Base-by-base conservation (phyloP, 2,329 filamentous ascomycete genomes). In the Clonostachys rosea region DNA sequence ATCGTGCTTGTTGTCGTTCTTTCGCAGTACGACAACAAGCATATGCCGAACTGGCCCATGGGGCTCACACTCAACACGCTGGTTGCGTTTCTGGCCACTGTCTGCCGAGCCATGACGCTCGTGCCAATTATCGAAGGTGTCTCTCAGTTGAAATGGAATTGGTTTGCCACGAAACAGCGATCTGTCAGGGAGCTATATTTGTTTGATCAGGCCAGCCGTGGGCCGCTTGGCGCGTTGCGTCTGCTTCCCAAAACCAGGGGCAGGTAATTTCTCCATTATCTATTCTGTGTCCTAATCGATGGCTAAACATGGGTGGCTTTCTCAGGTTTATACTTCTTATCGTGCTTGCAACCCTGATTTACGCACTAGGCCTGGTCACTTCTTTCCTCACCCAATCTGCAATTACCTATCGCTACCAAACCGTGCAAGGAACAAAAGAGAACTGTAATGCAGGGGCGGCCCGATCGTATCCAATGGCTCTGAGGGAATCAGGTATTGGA, bases 51-150 rank as follows among this genome's bases (percentile, higher is more conserved):
- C 3, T 50, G 56, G 49, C 53, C 52, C 3, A 18, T 57, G 12
- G 55, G 56, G 5, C 43, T 60, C 14, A 62, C 58, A 1, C 54
- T 62, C 40, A 63, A 63, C 47, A 60, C 60, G 1, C 40, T 61
- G 9, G 44, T 61, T 11, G 57, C 58, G 4, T 55, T 62, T 45
- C 44, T 63, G 20, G 54, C 59, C 1, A 61, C 59, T 2, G 14
- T 60, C 13, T 54, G 54, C 13, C 55, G 58, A n/a, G 48, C 54
- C 1, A 49, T 54, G 4, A 58, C 57, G 30, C 42, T 60, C 17
- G 47, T 58, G 10, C 57, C 59, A 4, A 52, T 62, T 1, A 47
- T 53, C 3, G 57, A 61, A 39, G 54, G 58, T 7, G 33, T 63
- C 12, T 51, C 53, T 4, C 54, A 56, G 13, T 34, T 50, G 30